phyloP scores from a whole-genome alignment of 2,329 filamentous ascomycete species.

The Coniochaeta sp. region DNA sequence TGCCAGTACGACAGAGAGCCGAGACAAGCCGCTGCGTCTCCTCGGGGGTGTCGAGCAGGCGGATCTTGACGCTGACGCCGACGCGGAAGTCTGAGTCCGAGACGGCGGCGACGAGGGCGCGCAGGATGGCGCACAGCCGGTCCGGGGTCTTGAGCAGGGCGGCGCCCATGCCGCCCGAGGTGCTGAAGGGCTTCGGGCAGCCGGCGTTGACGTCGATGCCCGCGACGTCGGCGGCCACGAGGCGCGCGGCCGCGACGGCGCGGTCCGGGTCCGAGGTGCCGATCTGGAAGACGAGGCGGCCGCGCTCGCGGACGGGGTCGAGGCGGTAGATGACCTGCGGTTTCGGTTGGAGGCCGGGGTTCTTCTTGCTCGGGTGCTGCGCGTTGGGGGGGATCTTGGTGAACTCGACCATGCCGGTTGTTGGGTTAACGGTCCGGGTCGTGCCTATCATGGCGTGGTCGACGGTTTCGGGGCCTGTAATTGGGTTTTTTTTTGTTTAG shows the following conservation, averaged over 20 bases:
- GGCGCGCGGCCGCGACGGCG: conserved; percentile 75
- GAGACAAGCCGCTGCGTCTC: conserved; percentile 73
- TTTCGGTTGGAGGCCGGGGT: conserved; percentile 19
- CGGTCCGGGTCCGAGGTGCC: conserved; percentile 77
- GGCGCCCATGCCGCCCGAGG: conserved; percentile 89
- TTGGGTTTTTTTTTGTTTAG: no score
- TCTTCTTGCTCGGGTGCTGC: background rate
- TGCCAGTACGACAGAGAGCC: conserved; percentile 76
- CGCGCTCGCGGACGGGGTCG: conserved; percentile 68
- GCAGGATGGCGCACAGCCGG: conserved; percentile 73
- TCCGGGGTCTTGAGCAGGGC: conserved; percentile 83
- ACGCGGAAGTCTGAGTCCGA: conserved; percentile 73
- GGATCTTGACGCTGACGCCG: conserved; percentile 95
- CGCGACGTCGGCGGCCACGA: conserved; percentile 80
- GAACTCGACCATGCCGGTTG: conserved; percentile 78
- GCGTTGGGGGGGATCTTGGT: conserved; percentile 24
- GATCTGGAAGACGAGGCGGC: conserved; percentile 80
- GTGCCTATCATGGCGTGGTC: conserved; percentile 89
- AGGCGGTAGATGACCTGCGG: conserved; percentile 77
- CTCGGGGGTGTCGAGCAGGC: conserved; percentile 70
- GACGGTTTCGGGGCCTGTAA: conserved; percentile 88
- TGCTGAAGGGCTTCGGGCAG: conserved; percentile 97
- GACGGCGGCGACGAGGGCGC: conserved; percentile 73
- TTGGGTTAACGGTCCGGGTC: conserved; percentile 66
- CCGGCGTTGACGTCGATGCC: conserved; percentile 97